Evolutionary conservation across 2,329 filamentous ascomycete species (phyloP), one percentile per base, ranked within the genome.

Genomic region (Blastomyces gilchristii): DNA sequence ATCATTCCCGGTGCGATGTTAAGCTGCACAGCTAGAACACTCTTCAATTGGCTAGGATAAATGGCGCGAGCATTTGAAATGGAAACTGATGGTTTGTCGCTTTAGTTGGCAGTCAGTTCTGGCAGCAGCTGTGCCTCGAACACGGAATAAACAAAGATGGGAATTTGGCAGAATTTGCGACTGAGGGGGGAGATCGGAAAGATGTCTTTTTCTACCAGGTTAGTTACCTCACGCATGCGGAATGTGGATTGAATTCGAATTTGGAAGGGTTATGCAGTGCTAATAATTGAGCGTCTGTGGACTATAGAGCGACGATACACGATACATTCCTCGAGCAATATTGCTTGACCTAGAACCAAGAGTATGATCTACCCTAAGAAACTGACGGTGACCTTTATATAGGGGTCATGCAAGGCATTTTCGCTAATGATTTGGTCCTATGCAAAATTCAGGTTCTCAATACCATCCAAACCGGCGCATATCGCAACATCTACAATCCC

Each of bases 401-500:
- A 4, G 14, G 8, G 34, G 14, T 16, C 52, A 14, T 31, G 9
- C 43, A 31, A 31, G 43, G 41, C 50, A 18, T 34, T 49, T 41
- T 22, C 9, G 39, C 28, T 61, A 53, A 34, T 56, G 6, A 5
- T 11, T 58, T 58, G n/a, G 16, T n/a, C 41, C 37, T 41, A 28
- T 59, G 16, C 22, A 14, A 25, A 59, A 45, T 62, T 18, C 67
- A 84, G 87, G 88, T 97, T 67, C 89, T 99, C 72, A 89, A 97
- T 73, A 81, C 86, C 65, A 99, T 99, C 69, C 93, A 97, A 78
- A 88, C 87, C 11, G 91, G 94, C 1, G 87, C 92, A 0, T 99
- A 99, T 81, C 91, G 88, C 76, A 97, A 99, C 75, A 99, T 99
- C 65, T 99, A 99, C 84, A 99, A 99, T 74, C 94, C 94, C 0